A percentile compares a stretch with the other conserved stretches of the same genome.
These are phyloP conservation scores for Calocera viscosa DNA, from an alignment of 768 basidiomycete species.

Conservation along the genomic window DNA sequence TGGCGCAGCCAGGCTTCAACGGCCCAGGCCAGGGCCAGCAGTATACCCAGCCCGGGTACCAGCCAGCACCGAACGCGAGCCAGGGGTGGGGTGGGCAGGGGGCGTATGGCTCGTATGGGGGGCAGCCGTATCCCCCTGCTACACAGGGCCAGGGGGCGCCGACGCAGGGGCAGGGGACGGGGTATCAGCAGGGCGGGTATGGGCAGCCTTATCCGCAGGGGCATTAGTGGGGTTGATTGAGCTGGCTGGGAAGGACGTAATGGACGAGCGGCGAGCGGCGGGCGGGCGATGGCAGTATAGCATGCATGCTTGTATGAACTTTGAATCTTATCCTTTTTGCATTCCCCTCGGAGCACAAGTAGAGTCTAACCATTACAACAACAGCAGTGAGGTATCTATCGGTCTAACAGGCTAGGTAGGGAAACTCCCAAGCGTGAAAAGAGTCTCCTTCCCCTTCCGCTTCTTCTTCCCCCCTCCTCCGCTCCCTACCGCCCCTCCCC, in stretches of 20 bases:
- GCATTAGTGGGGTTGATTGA: too few species aligned
- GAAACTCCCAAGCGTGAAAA: constrained; percentile 47
- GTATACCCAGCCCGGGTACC: neutral
- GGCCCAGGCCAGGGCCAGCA: neutral
- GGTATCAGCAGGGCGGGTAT: neutral
- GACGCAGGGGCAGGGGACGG: neutral
- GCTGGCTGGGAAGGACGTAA: too few species aligned
- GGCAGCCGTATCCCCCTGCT: too few species aligned
- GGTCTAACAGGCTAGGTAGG: neutral
- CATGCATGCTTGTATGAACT: too few species aligned
- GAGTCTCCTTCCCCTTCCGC: constrained; percentile 70
- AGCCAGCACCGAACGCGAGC: neutral
- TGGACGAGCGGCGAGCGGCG: too few species aligned
- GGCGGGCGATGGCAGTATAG: too few species aligned
- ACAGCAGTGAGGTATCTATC: too few species aligned
- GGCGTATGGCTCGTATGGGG: neutral
- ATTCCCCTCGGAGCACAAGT: too few species aligned
- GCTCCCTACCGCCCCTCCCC: constrained; percentile 12
- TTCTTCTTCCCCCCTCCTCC: constrained; percentile 54
- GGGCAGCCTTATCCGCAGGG: too few species aligned
- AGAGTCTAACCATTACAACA: too few species aligned
- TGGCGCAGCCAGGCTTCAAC: neutral
- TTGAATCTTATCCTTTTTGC: too few species aligned
- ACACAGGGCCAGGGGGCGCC: too few species aligned
- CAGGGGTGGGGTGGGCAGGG: neutral